A percentile compares a stretch with the other conserved stretches of the same genome.
Conservation (phyloP, 345 rosid species). For the Camelina laxa region DNA sequence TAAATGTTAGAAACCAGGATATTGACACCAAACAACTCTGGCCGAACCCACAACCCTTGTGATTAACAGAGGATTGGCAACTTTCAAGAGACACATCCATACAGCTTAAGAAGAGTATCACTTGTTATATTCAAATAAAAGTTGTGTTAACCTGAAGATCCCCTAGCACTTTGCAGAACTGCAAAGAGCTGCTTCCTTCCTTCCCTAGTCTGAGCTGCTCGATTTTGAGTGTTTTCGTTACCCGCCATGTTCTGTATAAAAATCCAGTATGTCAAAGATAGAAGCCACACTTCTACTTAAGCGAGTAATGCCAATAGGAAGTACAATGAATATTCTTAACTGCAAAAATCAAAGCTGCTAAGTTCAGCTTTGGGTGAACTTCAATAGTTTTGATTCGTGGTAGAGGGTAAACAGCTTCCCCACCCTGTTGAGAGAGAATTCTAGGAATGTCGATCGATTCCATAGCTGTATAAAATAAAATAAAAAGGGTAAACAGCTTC, state of each 20-base stretch:
- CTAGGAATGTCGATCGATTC: slow-evolving; percentile 87
- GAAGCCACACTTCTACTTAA: slow-evolving; percentile 33
- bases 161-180: slow-evolving; percentile 97
- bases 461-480: slow-evolving; percentile 70
- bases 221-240: slow-evolving; percentile 67
- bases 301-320: slow-evolving; percentile 23
- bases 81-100: slow-evolving; percentile 14
- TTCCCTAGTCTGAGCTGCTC: slow-evolving; percentile 86
- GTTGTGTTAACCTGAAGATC: slow-evolving; percentile 79
- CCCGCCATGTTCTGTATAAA: slow-evolving; percentile 65
- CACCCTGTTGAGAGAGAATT: slow-evolving; percentile 93
- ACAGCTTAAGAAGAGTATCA: slow-evolving; percentile 13
- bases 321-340: slow-evolving; percentile 55
- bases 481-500: not conserved
- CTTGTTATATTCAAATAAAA: slow-evolving; percentile 29
- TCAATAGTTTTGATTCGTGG: slow-evolving; percentile 83
- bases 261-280: slow-evolving; percentile 29
- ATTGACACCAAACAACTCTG: not conserved
- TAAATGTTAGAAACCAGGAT: slow-evolving; percentile 43
- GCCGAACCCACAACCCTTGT: slow-evolving; percentile 22
- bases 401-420: slow-evolving; percentile 94
- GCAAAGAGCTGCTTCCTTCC: slow-evolving; percentile 99
- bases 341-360: slow-evolving; percentile 87
- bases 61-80: slow-evolving; percentile 4
- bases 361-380: slow-evolving; percentile 91